Evolutionary conservation across 768 basidiomycete species (phyloP).

Genomic region (Rhodotorula taiwanensis): DNA sequence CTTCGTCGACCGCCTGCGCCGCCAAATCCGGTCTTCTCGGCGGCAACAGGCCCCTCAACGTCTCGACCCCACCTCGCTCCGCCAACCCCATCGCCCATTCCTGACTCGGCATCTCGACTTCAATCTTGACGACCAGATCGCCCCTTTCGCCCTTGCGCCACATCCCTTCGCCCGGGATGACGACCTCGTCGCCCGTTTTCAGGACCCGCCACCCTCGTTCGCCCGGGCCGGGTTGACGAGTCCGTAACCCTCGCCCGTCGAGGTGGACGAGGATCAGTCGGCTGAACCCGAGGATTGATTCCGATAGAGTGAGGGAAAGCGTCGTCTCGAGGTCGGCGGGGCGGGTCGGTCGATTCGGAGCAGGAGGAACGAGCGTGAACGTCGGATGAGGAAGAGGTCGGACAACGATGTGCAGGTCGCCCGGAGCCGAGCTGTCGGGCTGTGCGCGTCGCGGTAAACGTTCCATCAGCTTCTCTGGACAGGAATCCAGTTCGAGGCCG

Average conservation of each 20-base stretch:
- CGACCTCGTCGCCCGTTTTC: slow-evolving; percentile 64
- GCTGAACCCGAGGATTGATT: slow-evolving; percentile 90
- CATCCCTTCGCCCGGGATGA: slow-evolving; percentile 83
- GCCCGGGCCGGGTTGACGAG: slow-evolving; percentile 60
- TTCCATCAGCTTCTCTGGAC: too few species aligned
- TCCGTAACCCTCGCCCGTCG: slow-evolving; percentile 81
- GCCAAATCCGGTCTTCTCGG: slow-evolving; percentile 69
- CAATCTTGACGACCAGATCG: slow-evolving; percentile 71
- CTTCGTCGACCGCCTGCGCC: slow-evolving; percentile 65
- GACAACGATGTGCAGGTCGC: slow-evolving; percentile 82
- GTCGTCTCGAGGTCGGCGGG: slow-evolving; percentile 69
- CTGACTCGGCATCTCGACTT: slow-evolving; percentile 78
- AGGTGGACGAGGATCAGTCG: slow-evolving; percentile 84
- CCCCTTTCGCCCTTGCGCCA: slow-evolving; percentile 64
- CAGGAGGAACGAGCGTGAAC: slow-evolving; percentile 57
- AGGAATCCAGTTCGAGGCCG: neutral
- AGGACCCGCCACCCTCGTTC: slow-evolving; percentile 56
- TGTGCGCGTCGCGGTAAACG: slow-evolving; percentile 46
- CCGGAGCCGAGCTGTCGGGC: slow-evolving; percentile 71
- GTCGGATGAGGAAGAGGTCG: slow-evolving; percentile 62
- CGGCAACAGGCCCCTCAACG: slow-evolving; percentile 61
- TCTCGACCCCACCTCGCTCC: slow-evolving; percentile 55
- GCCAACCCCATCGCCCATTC: slow-evolving; percentile 69
- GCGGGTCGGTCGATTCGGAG: neutral
- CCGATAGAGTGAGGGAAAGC: slow-evolving; percentile 80